Base-by-base conservation (phyloP, 202 grass and related monocot species). In the Schoenoplectus tabernaemontani region DNA sequence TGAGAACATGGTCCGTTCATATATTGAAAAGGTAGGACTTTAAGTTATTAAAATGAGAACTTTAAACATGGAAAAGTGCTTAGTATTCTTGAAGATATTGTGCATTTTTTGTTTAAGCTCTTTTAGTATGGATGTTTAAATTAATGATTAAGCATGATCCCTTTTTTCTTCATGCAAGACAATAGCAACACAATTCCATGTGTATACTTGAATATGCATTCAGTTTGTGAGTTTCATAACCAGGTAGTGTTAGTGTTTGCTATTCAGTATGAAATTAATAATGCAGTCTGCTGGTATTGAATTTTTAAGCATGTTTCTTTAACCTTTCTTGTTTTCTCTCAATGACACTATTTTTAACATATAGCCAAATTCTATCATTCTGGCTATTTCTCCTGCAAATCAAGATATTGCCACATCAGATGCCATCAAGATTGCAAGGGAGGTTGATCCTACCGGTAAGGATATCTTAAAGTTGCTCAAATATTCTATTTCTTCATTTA, bases 371-470 rank as follows among this genome's bases (percentile, higher is more conserved):
- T 83, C 10, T 64, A 93, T 99, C 64, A 99, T 99, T 76, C 42
- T 99, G 88, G 96, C 96, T 60, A 99, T 99, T 80, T 99, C 96
- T 84, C 96, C 96, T 87, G 96, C 96, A 51, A 96, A 99, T 77
- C 96, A 99, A 88, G 96, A 99, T 89, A 96, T 99, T 83, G 96
- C 96, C 78, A 99, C 96, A 28, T 99, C 96, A 33, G 96, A 99
- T 56, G 90, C 96, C 76, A 99, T 99, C 71, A 99, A 99, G 72
- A 78, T 99, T 86, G 96, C 90, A 82, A 92, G 87, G 85, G 96
- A 99, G 66, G 96, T 99, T 77, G 96, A 99, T 85, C 92, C 96
- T 89, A 76, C 90, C 79, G 96, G 96, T 99, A 53, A 39, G 62
- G 19, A 84, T 73, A 34, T 30, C 34, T 8, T 78, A 64, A 59